Base-by-base conservation (phyloP, 78 protist genomes). In the Dictyostelium brefeldianum region DNA sequence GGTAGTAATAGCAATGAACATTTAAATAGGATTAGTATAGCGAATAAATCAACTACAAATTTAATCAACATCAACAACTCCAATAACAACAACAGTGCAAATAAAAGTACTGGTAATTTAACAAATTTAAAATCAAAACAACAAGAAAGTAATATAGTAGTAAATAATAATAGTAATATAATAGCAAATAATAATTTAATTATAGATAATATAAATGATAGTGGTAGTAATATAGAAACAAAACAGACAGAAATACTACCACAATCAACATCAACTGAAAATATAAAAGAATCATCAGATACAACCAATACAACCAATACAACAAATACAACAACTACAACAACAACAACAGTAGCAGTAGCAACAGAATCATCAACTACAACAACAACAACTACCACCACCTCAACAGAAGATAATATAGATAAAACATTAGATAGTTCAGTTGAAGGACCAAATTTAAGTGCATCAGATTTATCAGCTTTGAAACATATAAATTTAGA, bases 401-500 rank as follows among this genome's bases (percentile, higher is more conserved):
- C 67, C 9, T 20, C 67, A 57, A 22, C 67, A 57, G n/a, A 4
- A 62, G 10, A 62, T 62, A 11, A 3, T 3, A 36, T 2, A 36
- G 43, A 36, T 36, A 36, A 36, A 36, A 3, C 43, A 36, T 3
- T 36, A 3, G 43, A 36, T 36, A 36, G 2, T 36, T 36, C 43
- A 36, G 43, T 36, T 36, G 46, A 64, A 8, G 43, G 29, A 18
- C 43, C 85, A 59, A 36, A 36, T 78, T 46, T 47, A 81, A 54
- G 64, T 67, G 70, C 29, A 11, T 67, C 80, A 50, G 93, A 87
- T 10, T 65, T 87, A 43, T 67, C 93, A 48, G 83, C n/a, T n/a
- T 51, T 87, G 43, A 87, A 73, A 51, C 93, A 87, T 65, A 77
- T 70, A 18, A 81, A 87, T 87, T 56, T 87, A 25, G 93, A 87